Percentiles rank a stretch among this genome's conserved stretches.
Evolutionary conservation across 1,284 basidiomycete species (phyloP).

Genomic region (Ganoderma multipileum): DNA sequence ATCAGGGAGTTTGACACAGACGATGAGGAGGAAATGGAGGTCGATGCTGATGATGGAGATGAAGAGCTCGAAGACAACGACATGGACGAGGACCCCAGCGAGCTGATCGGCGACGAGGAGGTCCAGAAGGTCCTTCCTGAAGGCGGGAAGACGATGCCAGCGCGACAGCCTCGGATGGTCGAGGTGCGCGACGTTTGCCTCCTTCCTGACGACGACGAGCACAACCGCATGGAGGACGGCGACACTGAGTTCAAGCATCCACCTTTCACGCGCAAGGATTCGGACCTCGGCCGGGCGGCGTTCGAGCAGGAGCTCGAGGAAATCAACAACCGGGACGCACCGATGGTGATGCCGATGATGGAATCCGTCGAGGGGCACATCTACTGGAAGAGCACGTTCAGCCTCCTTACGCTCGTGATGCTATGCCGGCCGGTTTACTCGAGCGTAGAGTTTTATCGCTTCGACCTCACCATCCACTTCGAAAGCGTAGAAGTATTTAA

Average conservation of each 20-base stretch:
- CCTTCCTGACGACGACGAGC: slow-evolving; percentile 14
- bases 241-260: slow-evolving; percentile 9
- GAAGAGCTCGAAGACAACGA: background rate
- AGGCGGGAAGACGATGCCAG: background rate
- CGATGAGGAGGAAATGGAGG: slow-evolving; percentile 1
- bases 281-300: slow-evolving; percentile 5
- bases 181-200: background rate
- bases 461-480: slow-evolving; percentile 13
- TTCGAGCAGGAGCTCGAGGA: slow-evolving; percentile 15
- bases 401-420: slow-evolving; percentile 16
- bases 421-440: slow-evolving; percentile 9
- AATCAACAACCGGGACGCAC: background rate
- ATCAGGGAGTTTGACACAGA: background rate
- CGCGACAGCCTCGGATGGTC: background rate
- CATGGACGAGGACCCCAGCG: slow-evolving; percentile 5
- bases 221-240: slow-evolving; percentile 6
- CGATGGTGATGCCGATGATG: slow-evolving; percentile 15
- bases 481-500: slow-evolving; percentile 15
- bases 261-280: slow-evolving; percentile 6
- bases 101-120: background rate
- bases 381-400: slow-evolving; percentile 16
- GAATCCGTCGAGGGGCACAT: slow-evolving; percentile 11
- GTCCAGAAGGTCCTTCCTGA: background rate
- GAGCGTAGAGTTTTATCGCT: slow-evolving; percentile 1
- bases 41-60: background rate